phyloP scores from a whole-genome alignment of 1,284 basidiomycete species.

The Flammula alnicola region DNA sequence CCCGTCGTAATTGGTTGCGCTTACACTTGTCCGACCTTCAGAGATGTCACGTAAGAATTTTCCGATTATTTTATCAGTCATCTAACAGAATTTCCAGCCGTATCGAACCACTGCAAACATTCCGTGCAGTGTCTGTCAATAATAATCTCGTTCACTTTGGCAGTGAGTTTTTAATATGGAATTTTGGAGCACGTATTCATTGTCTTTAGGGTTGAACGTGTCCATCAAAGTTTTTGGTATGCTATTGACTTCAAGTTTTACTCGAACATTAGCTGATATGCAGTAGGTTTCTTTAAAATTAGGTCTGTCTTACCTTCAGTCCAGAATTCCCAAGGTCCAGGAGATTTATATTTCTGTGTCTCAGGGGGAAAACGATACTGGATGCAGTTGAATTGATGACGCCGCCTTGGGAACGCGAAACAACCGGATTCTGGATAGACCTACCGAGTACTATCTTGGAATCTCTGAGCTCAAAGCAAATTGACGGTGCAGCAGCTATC shows the following conservation, averaged over 20 bases:
- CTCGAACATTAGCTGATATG: no score
- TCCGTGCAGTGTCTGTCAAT: slow-evolving; percentile 75
- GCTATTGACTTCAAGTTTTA: slow-evolving; percentile 25
- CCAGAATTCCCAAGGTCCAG: no score
- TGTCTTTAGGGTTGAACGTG: slow-evolving; percentile 63
- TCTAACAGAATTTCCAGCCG: slow-evolving; percentile 48
- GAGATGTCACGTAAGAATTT: slow-evolving; percentile 76
- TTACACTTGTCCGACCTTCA: no score
- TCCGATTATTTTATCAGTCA: background rate
- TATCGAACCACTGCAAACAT: slow-evolving; percentile 79
- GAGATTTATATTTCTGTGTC: background rate
- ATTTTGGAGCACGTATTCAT: slow-evolving; percentile 3
- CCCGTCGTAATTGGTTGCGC: slow-evolving; percentile 2
- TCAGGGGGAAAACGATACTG: slow-evolving; percentile 68
- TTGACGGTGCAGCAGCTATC: slow-evolving; percentile 76
- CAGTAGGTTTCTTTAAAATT: slow-evolving; percentile 70
- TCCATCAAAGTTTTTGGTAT: slow-evolving; percentile 78
- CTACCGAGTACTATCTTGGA: slow-evolving; percentile 61
- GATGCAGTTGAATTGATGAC: slow-evolving; percentile 84
- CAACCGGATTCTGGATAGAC: slow-evolving; percentile 87
- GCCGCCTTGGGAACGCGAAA: slow-evolving; percentile 77
- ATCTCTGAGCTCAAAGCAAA: slow-evolving; percentile 59
- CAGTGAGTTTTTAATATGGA: slow-evolving; percentile 52
- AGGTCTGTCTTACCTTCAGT: no score
- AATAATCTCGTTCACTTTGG: slow-evolving; percentile 76